Base-by-base conservation (phyloP, 441 rosid species). In the Metrosideros polymorpha region DNA sequence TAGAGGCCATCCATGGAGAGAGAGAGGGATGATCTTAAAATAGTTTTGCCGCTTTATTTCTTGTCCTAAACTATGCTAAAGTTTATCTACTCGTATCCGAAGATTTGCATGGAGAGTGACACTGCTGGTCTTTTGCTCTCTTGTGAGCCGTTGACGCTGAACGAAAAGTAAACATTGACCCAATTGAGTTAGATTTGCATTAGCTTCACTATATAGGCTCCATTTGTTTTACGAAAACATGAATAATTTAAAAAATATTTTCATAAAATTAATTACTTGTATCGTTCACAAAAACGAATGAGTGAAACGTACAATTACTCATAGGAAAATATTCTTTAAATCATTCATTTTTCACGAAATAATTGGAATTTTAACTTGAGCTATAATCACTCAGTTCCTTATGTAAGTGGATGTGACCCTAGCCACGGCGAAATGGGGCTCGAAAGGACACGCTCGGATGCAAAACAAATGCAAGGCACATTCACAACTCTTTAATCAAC, bases 321-420 rank as follows among this genome's bases (percentile, higher is more conserved):
- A n/a, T n/a, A n/a, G n/a, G n/a, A n/a, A n/a, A n/a, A n/a, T n/a
- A n/a, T n/a, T n/a, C n/a, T n/a, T n/a, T n/a, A n/a, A n/a, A n/a
- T n/a, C n/a, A n/a, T n/a, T n/a, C n/a, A n/a, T n/a, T n/a, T n/a
- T 66, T 0, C 6, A 12, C 2, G 0, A 63, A 32, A 18, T 8
- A 32, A 18, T 0, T 3, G 2, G 0, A 61, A 9, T 10, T 10
- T 17, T 3, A 15, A 15, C 22, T 30, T 15, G 0, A 59, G 27
- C 14, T 19, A 27, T 9, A 66, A 35, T 19, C 77, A 19, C 47
- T 0, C n/a, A n/a, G n/a, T n/a, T n/a, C n/a, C n/a, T n/a, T 19
- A n/a, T 5, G n/a, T 12, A 42, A 35, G 79, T 5, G 79, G 19
- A 66, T 5, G 35, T 66, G 43, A 35, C 13, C 45, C 45, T 50